Evolutionary conservation across 768 basidiomycete genomes (phyloP).

Genomic region (Coprinopsis cinerea): DNA sequence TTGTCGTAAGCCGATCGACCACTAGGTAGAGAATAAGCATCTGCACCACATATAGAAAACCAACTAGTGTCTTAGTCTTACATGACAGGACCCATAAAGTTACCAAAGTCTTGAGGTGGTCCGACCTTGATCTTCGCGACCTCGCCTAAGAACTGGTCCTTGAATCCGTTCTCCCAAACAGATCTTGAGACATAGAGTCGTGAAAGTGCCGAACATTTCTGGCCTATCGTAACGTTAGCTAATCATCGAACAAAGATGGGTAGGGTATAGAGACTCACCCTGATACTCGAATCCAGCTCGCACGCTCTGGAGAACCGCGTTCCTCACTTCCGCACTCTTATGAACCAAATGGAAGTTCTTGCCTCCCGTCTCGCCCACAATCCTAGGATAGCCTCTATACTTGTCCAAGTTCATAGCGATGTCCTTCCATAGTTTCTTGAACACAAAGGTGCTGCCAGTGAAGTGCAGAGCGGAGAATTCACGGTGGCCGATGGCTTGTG

Average conservation of each 20-base stretch:
- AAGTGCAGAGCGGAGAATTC: conserved; percentile 90
- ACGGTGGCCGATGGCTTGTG: conserved; percentile 72
- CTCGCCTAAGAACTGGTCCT: conserved; percentile 68
- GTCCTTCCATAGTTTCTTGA: conserved; percentile 95
- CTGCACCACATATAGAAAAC: background rate
- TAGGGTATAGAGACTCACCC: conserved; percentile 37
- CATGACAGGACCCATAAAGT: conserved; percentile 98
- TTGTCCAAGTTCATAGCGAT: conserved; percentile 83
- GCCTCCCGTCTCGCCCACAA: conserved; percentile 97
- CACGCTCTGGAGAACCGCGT: conserved; percentile 86
- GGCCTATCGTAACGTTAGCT: conserved; percentile 42
- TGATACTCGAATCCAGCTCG: conserved; percentile 95
- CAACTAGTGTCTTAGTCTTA: conserved; percentile 25
- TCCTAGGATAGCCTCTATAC: conserved; percentile 86
- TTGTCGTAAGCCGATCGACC: conserved; percentile 86
- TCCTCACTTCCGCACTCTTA: conserved; percentile 76
- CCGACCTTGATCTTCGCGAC: conserved; percentile 85
- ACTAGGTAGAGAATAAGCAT: conserved; percentile 30
- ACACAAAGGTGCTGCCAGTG: conserved; percentile 92
- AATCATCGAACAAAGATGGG: background rate
- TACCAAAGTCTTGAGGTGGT: conserved; percentile 60
- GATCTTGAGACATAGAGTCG: conserved; percentile 86
- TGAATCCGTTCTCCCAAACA: conserved; percentile 84
- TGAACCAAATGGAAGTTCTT: conserved; percentile 99
- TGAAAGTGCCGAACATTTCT: conserved; percentile 96